phyloP scores from a whole-genome alignment of 305 asterid genomes.

The Stenogyne calaminthoides region DNA sequence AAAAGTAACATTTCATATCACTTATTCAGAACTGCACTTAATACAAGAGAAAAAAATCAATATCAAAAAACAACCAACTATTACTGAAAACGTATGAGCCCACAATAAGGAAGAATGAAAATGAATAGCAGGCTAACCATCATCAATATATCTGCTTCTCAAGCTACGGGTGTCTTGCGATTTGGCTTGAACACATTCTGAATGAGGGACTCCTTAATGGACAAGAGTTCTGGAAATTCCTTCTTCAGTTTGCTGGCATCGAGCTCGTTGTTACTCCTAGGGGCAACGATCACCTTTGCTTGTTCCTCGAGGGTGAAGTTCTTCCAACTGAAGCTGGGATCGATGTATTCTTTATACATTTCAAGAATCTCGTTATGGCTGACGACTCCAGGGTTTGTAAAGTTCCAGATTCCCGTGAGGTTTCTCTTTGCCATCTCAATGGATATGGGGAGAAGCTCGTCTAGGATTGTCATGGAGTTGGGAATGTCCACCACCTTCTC shows the following conservation, averaged over 20 bases:
- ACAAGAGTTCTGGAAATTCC: constrained; percentile 70
- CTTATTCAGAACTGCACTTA: constrained; percentile 29
- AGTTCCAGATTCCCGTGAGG: constrained; percentile 83
- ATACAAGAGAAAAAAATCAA: constrained; percentile 42
- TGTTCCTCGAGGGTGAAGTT: constrained; percentile 88
- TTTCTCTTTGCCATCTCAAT: constrained; percentile 90
- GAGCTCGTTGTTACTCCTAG: constrained; percentile 83
- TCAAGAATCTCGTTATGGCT: constrained; percentile 83
- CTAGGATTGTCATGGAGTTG: constrained; percentile 86
- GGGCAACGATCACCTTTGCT: constrained; percentile 82
- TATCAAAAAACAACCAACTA: constrained; percentile 22
- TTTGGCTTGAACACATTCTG: constrained; percentile 71
- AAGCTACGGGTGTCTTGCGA: constrained; percentile 64
- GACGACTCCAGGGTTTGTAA: constrained; percentile 88
- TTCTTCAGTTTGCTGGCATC: constrained; percentile 62
- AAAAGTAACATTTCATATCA: constrained; percentile 22
- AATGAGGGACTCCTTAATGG: constrained; percentile 78
- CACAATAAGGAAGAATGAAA: constrained; percentile 1
- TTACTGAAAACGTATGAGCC: constrained; percentile 14
- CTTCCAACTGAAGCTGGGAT: constrained; percentile 68
- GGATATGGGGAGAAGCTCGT: constrained; percentile 81
- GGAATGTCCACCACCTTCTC: constrained; percentile 83
- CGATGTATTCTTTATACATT: constrained; percentile 69
- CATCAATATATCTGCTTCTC: constrained; percentile 34
- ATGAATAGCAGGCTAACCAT: background rate